Percentiles rank a stretch among this genome's conserved stretches.
Evolutionary conservation across 768 basidiomycete species (phyloP).

Genomic region (Lentinus tigrinus): DNA sequence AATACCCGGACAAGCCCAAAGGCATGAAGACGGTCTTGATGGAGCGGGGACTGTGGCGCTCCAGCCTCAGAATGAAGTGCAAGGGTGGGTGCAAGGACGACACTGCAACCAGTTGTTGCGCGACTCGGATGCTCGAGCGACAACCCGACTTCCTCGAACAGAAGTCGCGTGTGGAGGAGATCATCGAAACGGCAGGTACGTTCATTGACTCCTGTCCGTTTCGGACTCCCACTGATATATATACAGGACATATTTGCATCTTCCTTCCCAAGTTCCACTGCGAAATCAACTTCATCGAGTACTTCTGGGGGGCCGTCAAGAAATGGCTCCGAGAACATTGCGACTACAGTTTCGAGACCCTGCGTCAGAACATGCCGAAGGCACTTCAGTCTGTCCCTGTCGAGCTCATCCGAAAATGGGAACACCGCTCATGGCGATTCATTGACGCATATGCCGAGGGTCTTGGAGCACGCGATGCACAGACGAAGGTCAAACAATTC

Average conservation of each 20-base stretch:
- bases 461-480: slow-evolving; percentile 29
- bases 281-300: slow-evolving; percentile 39
- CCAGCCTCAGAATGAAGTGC: slow-evolving; percentile 6
- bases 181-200: neutral
- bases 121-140: slow-evolving; percentile 24
- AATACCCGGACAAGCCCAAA: slow-evolving; percentile 29
- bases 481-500: slow-evolving; percentile 29
- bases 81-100: neutral
- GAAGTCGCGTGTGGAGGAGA: neutral
- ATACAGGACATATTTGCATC: slow-evolving; percentile 30
- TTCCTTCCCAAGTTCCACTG: slow-evolving; percentile 43
- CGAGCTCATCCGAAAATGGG: slow-evolving; percentile 31
- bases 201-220: neutral
- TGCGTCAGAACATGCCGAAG: slow-evolving; percentile 25
- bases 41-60: slow-evolving; percentile 28
- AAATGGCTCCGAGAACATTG: slow-evolving; percentile 23
- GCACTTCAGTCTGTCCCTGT: slow-evolving; percentile 22
- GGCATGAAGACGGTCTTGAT: slow-evolving; percentile 32
- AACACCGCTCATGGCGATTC: slow-evolving; percentile 32
- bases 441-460: slow-evolving; percentile 35
- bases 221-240: neutral
- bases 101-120: slow-evolving; percentile 30
- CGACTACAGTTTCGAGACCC: slow-evolving; percentile 26
- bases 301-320: slow-evolving; percentile 33
- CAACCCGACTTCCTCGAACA: slow-evolving; percentile 27